Evolutionary conservation across 257 asterid genomes (phyloP), one percentile per base, ranked within the genome.

Genomic region (Solanum ahanhuiri): DNA sequence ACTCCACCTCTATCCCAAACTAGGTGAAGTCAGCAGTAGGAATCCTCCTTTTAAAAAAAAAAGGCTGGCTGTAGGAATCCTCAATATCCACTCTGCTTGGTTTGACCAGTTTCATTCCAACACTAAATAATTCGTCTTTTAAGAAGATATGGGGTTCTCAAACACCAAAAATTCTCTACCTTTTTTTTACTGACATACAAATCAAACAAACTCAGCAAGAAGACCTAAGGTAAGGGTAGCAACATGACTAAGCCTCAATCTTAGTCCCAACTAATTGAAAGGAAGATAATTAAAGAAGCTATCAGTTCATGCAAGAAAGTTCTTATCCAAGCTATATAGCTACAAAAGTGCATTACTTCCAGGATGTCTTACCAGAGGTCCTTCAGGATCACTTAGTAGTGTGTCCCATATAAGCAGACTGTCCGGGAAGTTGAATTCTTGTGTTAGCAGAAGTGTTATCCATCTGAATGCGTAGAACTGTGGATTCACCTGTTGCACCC

Each of bases 381-480:
- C 99, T 89, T 95, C 99, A 7, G 98, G 97, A 90, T 96, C 99
- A 88, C 99, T 96, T 82, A 96, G 90, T 43, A 96, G 93, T 70
- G 98, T 93, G 89, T 96, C 99, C 99, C 99, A 96, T 86, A 96
- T 96, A 79, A 92, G 88, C 82, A 95, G 93, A 88, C 90, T 91
- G 89, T 96, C 97, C 1, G 97, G 91, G 76, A 96, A 96, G 87
- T 91, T 93, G 91, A 95, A 96, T 88, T 96, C 99, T 89, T 96
- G 99, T 39, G 98, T 95, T 95, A 95, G 89, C 76, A 96, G 98
- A 81, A 96, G 98, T 18, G 99, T 96, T 88, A 96, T 96, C 99
- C 99, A 96, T 91, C 98, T 93, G 93, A 96, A 96, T 87, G 99
- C 99, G 86, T 96, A 96, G 85, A 96, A 96, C 91, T 96, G 98